Base-by-base conservation (phyloP, 2,329 filamentous ascomycete species). In the Diplodia scrobiculata region DNA sequence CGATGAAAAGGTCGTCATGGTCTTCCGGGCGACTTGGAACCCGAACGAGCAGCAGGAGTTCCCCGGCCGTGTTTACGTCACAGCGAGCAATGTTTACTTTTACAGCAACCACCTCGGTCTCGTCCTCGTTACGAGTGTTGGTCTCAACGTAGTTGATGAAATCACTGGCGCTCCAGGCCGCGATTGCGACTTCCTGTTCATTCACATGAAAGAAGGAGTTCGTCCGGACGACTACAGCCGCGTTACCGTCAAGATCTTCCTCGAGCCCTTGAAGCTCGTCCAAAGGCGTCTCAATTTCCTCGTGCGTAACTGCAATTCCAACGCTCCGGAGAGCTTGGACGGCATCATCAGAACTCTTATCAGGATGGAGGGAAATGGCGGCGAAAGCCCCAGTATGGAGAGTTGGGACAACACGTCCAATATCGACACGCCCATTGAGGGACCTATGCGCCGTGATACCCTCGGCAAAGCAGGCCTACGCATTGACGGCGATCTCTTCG, bases 101-200 rank as follows among this genome's bases (percentile, higher is more conserved):
- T 99, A 97, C 78, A 96, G 93, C 72, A 91, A 98, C 73, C 91
- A 97, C 74, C 88, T 97, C 75, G 95, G 95, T 5, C 84, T 99
- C 5, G 90, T 98, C 0, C 84, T 97, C 41, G 91, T 94, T 0
- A 94, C 92, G 60, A 86, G 86, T 17, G 86, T 96, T 60, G 87
- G 84, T 65, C 82, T 99, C 66, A 85, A 88, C 65, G 87, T 85
- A 21, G 91, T 99, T 66, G 87, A 87, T 9, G 95, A 98, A 77
- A 91, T 98, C 50, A 97, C 92, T 27, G 91, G 91, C 45, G 92
- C 92, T 1, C 89, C 92, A 13, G 95, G 95, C 21, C 89, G 89
- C 74, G 92, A 97, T 72, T 97, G 92, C 74, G 95, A 99, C 78
- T 96, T 93, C 75, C 85, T 98, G 34, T 96, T 92, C 75, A 79